These are phyloP conservation scores for Phytophthora pluvialis DNA, from an alignment of 352 stramenopile genomes.

Conservation along the genomic window DNA sequence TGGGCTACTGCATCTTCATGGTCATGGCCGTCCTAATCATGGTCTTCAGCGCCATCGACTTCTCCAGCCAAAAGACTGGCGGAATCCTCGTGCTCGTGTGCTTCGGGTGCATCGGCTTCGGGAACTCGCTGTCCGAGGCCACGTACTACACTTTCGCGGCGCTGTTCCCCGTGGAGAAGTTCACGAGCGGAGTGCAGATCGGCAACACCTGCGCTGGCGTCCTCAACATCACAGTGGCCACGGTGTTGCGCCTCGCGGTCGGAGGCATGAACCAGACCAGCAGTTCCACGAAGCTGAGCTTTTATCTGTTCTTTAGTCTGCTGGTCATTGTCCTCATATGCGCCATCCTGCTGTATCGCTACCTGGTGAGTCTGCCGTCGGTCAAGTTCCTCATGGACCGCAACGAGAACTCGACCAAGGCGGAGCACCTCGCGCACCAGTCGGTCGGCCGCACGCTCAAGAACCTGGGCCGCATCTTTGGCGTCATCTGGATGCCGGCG, in stretches of 20 bases:
- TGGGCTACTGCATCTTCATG: constrained; percentile 61
- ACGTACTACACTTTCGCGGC: constrained; percentile 66
- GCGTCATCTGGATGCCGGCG: constrained; percentile 55
- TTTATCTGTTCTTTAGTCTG: constrained; percentile 71
- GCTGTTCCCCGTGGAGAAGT: constrained; percentile 68
- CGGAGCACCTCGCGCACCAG: constrained; percentile 43
- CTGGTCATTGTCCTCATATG: constrained; percentile 52
- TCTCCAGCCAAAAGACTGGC: constrained; percentile 50
- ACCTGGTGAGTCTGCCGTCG: constrained; percentile 44
- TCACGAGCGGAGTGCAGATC: constrained; percentile 71
- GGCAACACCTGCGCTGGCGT: constrained; percentile 54
- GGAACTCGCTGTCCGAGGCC: constrained; percentile 64
- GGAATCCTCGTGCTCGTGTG: constrained; percentile 56
- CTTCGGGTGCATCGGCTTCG: constrained; percentile 54
- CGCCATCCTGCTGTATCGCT: constrained; percentile 52
- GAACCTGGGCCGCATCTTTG: constrained; percentile 56
- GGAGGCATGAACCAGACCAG: constrained; percentile 50
- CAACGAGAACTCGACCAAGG: constrained; percentile 43
- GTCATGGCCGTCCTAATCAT: constrained; percentile 61
- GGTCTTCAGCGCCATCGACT: constrained; percentile 59
- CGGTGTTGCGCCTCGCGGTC: constrained; percentile 55
- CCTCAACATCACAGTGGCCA: constrained; percentile 62
- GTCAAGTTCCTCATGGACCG: constrained; percentile 70
- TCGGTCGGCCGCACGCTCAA: constrained; percentile 37
- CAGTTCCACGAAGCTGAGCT: constrained; percentile 38